These are phyloP conservation scores for Massarina eburnea DNA, from an alignment of 2,329 filamentous ascomycete species.

Conservation along the genomic window DNA sequence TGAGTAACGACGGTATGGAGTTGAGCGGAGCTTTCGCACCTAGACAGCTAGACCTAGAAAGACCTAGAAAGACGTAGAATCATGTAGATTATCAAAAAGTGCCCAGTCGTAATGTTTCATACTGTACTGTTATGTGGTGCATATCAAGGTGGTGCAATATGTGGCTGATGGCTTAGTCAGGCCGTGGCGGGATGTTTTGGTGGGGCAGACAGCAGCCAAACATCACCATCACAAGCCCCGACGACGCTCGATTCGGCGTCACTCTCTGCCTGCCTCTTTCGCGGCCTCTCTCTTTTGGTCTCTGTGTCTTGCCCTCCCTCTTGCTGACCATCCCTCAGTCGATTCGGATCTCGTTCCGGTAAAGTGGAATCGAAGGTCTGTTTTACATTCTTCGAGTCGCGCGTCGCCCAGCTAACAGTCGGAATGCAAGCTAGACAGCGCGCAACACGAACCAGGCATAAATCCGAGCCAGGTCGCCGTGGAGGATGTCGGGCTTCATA, in stretches of 20 bases:
- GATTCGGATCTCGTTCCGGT: not conserved
- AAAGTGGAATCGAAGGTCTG: conserved; percentile 8
- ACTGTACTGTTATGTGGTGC: not conserved
- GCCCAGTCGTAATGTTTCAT: too few species aligned
- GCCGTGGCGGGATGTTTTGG: conserved; percentile 24
- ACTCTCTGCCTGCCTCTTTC: not conserved
- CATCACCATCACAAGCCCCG: conserved; percentile 3
- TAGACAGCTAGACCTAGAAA: conserved; percentile 25
- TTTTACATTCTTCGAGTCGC: conserved; percentile 24
- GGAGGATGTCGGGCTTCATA: conserved; percentile 73
- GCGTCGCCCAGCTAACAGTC: conserved; percentile 35
- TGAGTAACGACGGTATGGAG: not conserved
- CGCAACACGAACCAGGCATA: conserved; percentile 20
- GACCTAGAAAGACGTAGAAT: conserved; percentile 21
- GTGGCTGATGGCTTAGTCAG: conserved; percentile 16
- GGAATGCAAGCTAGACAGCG: conserved; percentile 32
- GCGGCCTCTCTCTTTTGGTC: not conserved
- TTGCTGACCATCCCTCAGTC: not conserved
- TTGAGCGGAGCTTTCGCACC: conserved; percentile 5
- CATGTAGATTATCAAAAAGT: conserved; percentile 10
- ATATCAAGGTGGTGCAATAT: not conserved
- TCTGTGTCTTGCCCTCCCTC: not conserved
- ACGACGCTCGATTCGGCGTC: not conserved
- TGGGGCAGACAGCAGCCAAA: conserved; percentile 19
- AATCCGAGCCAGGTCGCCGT: conserved; percentile 16